Evolutionary conservation across 495 filamentous ascomycete species (phyloP).

Genomic region (Ramalina peruviana): DNA sequence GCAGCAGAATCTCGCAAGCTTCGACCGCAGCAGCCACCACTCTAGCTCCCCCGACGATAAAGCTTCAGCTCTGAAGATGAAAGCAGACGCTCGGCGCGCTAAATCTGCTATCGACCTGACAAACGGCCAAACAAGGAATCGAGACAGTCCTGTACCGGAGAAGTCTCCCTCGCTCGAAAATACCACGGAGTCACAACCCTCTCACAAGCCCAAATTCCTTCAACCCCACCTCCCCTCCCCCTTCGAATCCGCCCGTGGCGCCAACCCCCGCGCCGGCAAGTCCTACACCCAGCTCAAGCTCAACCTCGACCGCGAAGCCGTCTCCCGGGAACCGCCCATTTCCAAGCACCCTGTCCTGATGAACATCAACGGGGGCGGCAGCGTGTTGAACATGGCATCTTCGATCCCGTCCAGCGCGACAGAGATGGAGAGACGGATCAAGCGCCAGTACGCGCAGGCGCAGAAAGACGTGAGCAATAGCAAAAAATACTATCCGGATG

Average conservation of each 20-base stretch:
- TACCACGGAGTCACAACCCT: neutral
- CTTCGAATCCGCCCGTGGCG: slow-evolving; percentile 15
- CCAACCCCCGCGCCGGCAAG: slow-evolving; percentile 7
- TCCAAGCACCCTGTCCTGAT: slow-evolving; percentile 6
- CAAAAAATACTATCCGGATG: slow-evolving; percentile 5
- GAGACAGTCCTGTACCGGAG: neutral
- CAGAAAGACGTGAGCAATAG: slow-evolving; percentile 7
- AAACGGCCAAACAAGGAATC: neutral
- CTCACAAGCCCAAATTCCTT: neutral
- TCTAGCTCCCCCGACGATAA: neutral
- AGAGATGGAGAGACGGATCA: slow-evolving; percentile 6
- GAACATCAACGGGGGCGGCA: slow-evolving; percentile 1
- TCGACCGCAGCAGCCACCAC: slow-evolving; percentile 1
- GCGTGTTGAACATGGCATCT: slow-evolving; percentile 3
- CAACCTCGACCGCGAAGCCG: slow-evolving; percentile 14
- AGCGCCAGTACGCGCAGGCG: slow-evolving; percentile 8
- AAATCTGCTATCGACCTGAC: slow-evolving; percentile 12
- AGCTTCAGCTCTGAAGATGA: neutral
- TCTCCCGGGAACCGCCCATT: slow-evolving; percentile 8
- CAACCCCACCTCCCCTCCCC: slow-evolving; percentile 6
- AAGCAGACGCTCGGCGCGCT: slow-evolving; percentile 6
- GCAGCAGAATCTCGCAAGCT: slow-evolving; percentile 6
- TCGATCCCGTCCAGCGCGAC: neutral
- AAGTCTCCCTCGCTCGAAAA: neutral
- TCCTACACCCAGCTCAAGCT: slow-evolving; percentile 16